Conservation (phyloP, 2,329 filamentous ascomycete species). For the Pezicula radicicola region DNA sequence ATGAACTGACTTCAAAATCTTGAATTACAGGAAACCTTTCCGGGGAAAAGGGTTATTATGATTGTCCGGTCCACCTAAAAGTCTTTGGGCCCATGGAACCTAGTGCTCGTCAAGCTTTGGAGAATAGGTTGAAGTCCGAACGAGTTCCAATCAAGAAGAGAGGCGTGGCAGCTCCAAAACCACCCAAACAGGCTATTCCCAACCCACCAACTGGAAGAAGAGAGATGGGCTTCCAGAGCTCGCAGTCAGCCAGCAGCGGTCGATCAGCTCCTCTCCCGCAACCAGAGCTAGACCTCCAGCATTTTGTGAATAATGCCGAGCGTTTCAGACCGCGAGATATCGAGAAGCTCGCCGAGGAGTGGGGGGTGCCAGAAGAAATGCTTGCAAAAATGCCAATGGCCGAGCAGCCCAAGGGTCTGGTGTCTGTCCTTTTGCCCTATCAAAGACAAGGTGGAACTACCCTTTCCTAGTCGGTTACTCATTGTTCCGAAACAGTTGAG, state of each 20-base stretch:
- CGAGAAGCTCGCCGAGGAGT: constrained; percentile 65
- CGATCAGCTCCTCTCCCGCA: constrained; percentile 9
- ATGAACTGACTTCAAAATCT: no score
- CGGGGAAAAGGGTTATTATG: constrained; percentile 62
- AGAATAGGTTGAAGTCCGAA: constrained; percentile 59
- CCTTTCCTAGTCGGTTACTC: no score
- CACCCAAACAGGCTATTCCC: constrained; percentile 51
- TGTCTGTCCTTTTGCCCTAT: constrained; percentile 72
- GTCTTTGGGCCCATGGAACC: constrained; percentile 67
- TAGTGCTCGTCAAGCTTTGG: constrained; percentile 49
- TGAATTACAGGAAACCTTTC: constrained; percentile 42
- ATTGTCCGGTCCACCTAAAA: constrained; percentile 69
- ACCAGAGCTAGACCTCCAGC: constrained; percentile 32
- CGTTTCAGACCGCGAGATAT: constrained; percentile 64
- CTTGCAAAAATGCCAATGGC: constrained; percentile 71
- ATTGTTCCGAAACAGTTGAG: no score
- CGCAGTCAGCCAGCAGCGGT: constrained; percentile 14
- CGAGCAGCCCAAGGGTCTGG: constrained; percentile 61
- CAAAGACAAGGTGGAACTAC: constrained; percentile 59
- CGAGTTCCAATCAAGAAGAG: constrained; percentile 48
- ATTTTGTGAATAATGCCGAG: constrained; percentile 64
- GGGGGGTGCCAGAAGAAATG: constrained; percentile 51
- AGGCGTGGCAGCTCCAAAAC: constrained; percentile 35
- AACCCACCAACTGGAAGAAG: constrained; percentile 39
- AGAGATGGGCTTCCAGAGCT: constrained; percentile 22